Base-by-base conservation (phyloP, 768 basidiomycete genomes). In the Serendipita sp. region DNA sequence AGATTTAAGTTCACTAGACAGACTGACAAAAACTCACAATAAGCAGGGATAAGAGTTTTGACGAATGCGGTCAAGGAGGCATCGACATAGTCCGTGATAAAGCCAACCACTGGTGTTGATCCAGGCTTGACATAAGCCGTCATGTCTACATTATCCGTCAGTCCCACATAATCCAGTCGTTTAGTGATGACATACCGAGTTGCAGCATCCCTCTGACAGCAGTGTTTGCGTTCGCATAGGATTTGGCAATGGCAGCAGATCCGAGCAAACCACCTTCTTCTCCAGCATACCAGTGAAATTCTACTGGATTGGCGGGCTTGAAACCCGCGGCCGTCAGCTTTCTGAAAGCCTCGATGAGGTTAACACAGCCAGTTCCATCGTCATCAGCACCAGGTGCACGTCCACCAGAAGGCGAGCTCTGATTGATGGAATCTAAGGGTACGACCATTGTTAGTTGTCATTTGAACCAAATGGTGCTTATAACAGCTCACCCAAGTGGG, bases 211-310 rank as follows among this genome's bases (percentile, higher is more conserved):
- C 82, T 31, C 75, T 76, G 26, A 82, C 76, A 24, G 74, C 70
- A 48, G 73, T 71, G 3, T 76, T 77, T 17, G 72, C 66, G 51
- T 70, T 74, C 67, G 78, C 77, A 71, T 82, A 82, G 28, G 69
- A 71, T 31, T 75, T 74, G 3, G 78, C 81, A 63, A 84, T 74
- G 4, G 80, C 82, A 64, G 81, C 79, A 41, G 88, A 91, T 42
- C 93, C 93, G 61, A 91, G 81, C 41, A 91, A 79, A 13, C 90
- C 90, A 60, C 82, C 86, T 74, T 90, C 88, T 76, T 89, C 87
- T 44, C 83, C 86, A 60, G 86, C 84, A 69, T 88, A 86, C 88
- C 86, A 89, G 66, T 89, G 86, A 71, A 90, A 90, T 69, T 90
- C 86, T 34, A 90, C 77, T 3, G 82, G 75, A 45, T 80, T 79